Evolutionary conservation across 2,329 filamentous ascomycete species (phyloP), one percentile per base, ranked within the genome.

Genomic region (Ilyonectria mors-panacis): DNA sequence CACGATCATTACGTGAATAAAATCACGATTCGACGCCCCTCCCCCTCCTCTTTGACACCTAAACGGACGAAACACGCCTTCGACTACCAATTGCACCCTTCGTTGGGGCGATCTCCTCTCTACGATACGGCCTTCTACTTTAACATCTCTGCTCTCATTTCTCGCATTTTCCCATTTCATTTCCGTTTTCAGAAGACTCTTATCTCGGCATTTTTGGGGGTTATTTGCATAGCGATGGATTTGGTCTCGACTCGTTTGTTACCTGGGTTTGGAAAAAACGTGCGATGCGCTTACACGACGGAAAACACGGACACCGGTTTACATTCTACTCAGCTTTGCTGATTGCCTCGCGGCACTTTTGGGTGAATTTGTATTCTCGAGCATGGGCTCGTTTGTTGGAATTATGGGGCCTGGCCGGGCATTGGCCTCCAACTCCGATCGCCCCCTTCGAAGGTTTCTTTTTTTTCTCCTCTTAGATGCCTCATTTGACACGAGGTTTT

Each of bases 271-370:
- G 66, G 61, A 63, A 71, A 57, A 57, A 72, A 70, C 48, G 28
- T 44, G 51, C 63, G 57, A 60, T 57, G 26, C 63, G 44, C 21
- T 54, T 59, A 17, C 50, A 69, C 56, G 45, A 54, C 60, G 67
- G 37, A 45, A 63, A 53, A 64, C 48, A 67, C 54, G 64, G 60
- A 53, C 57, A 70, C 50, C 60, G 63, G 66, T 58, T 70, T 77
- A 75, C 64, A 76, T 72, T 72, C 73, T 73, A 64, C 55, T 70
- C 62, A 71, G 69, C 67, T 65, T 66, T 61, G 65, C 68, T 69
- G 73, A 72, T 62, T 68, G 77, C 77, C 75, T 74, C 76, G 55
- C 76, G 77, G 77, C 77, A 59, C 57, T 59, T 58, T 50, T 63
- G 44, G 33, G n/a, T 19, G 35, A 39, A 30, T 50, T 55, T 37